Base-by-base conservation (phyloP, 1,139 yeast genomes). In the Zygosaccharomyces pseudobailii region DNA sequence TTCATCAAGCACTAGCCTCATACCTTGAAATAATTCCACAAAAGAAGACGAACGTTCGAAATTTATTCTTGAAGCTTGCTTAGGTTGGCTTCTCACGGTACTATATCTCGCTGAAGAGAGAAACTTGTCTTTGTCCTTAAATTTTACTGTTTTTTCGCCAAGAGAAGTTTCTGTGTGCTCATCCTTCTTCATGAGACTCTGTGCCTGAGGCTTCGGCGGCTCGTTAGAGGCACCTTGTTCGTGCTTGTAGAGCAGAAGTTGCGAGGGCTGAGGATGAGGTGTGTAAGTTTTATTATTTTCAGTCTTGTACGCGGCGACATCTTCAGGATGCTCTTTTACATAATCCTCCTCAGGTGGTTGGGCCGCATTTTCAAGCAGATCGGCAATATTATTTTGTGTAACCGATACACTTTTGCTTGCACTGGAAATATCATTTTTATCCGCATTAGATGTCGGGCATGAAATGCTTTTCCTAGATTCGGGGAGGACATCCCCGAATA, bases 1-100 rank as follows among this genome's bases (percentile, higher is more conserved):
- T 6, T 58, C 61, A 50, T 62, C 66, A 19, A 62, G 44, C n/a
- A 63, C 63, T 17, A 56, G 31, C 31, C 63, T 48, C 67, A 63
- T 63, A 27, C 56, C 63, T 33, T 58, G 54, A 44, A 61, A 63
- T 23, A 63, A 44, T 42, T 63, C 65, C 13, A 56, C 47, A 37
- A 57, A 61, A 3, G 67, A 63, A 13, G 63, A 56, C 5, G 66
- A 62, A 36, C 58, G 57, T 20, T 50, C 52, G 41, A 60, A 42
- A n/a, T 28, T 40, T 5, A 48, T 37, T 22, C 38, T 48, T 17
- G 50, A 38, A 36, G 41, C 32, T 34, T 47, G 20, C 39, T 13
- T 21, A 5, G 30, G 30, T 9, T 17, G 41, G 10, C 22, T 28
- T 20, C 23, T 28, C 21, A 13, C 25, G 19, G 28, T 19, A 10